These are phyloP conservation scores for Dactylellina haptotyla DNA, from an alignment of 2,329 filamentous ascomycete species.

Conservation along the genomic window DNA sequence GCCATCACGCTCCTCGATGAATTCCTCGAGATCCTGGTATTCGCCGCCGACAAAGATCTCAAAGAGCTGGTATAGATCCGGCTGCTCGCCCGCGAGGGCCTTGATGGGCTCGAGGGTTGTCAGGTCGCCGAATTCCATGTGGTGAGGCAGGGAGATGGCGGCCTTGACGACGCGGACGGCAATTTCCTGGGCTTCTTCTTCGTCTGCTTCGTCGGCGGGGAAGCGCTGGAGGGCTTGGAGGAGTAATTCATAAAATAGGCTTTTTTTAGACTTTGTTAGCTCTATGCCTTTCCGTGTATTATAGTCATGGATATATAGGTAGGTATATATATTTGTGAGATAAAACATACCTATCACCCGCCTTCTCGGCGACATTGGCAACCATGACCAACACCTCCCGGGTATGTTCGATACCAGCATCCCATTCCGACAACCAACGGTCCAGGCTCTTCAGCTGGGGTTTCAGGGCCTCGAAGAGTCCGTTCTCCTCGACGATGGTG, in stretches of 20 bases:
- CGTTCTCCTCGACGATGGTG: conserved; percentile 78
- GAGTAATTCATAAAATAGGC: conserved; percentile 73
- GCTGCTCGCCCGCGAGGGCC: conserved; percentile 83
- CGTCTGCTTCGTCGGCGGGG: conserved; percentile 68
- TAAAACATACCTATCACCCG: conserved; percentile 78
- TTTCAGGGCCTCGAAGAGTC: conserved; percentile 83
- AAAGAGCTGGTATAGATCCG: conserved; percentile 87
- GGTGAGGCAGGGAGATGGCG: conserved; percentile 72
- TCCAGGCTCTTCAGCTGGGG: conserved; percentile 85
- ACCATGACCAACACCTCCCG: conserved; percentile 86
- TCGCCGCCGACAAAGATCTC: conserved; percentile 95
- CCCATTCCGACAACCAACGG: conserved; percentile 83
- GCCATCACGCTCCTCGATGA: conserved; percentile 87
- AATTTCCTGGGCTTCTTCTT: conserved; percentile 68
- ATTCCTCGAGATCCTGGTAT: conserved; percentile 94
- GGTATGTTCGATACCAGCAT: conserved; percentile 80
- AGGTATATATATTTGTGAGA: conserved; percentile 65
- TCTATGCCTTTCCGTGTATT: not conserved
- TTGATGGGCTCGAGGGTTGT: conserved; percentile 80
- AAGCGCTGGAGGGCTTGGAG: conserved; percentile 81
- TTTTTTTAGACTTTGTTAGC: conserved; percentile 21
- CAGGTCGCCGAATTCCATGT: conserved; percentile 79
- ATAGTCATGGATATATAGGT: not conserved
- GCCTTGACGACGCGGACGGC: conserved; percentile 73
- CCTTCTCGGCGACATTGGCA: conserved; percentile 80